A percentile compares a stretch with the other conserved stretches of the same genome.
Evolutionary conservation across 768 basidiomycete genomes (phyloP).

Genomic region (Porpolomopsis calyptriformis): DNA sequence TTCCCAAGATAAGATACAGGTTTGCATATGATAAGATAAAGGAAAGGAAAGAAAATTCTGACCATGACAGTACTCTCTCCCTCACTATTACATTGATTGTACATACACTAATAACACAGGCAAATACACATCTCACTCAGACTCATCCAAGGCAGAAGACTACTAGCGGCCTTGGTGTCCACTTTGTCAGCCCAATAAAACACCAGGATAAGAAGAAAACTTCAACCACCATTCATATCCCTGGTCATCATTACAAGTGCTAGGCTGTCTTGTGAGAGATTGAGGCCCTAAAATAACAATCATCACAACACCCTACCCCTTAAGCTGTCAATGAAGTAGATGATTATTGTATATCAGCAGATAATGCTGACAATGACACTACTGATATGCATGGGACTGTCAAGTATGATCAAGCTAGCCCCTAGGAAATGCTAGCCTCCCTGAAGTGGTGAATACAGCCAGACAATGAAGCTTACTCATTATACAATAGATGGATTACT

Average conservation of each 20-base stretch:
- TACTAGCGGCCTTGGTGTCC: slow-evolving; percentile 12
- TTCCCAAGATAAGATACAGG: no score
- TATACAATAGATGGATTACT: background rate
- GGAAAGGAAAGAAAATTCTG: no score
- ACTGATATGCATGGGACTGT: no score
- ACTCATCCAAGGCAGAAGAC: slow-evolving; percentile 1
- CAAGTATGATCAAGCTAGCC: background rate
- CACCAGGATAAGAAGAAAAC: slow-evolving; percentile 12
- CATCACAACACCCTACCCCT: background rate
- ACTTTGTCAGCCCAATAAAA: slow-evolving; percentile 15
- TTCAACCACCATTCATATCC: background rate
- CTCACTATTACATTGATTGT: no score
- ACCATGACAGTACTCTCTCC: no score
- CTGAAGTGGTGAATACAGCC: background rate
- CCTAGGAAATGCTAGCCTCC: background rate
- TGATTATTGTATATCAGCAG: background rate
- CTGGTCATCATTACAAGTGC: background rate
- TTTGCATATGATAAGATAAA: no score
- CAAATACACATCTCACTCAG: no score
- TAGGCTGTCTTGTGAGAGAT: background rate
- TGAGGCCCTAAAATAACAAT: background rate
- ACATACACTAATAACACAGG: no score
- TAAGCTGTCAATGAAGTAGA: background rate
- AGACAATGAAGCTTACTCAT: background rate
- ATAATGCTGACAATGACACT: background rate